These are phyloP conservation scores for Capsicum pubescens DNA, from an alignment of 257 asterid genomes.

Conservation along the genomic window DNA sequence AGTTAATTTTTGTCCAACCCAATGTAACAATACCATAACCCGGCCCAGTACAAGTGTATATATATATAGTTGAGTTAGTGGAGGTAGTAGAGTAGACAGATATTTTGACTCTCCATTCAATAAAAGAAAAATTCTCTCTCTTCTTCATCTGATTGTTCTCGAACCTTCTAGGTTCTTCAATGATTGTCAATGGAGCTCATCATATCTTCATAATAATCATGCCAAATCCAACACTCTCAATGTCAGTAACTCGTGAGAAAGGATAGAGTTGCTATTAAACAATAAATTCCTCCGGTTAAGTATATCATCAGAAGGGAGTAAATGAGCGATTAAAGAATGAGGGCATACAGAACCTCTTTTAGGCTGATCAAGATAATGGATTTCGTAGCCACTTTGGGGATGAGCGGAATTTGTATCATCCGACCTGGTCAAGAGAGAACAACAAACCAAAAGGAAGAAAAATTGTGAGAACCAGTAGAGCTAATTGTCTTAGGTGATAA, in stretches of 20 bases:
- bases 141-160: too few species aligned
- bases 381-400: background rate
- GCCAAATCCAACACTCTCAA: slow-evolving; percentile 34
- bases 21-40: too few species aligned
- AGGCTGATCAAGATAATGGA: background rate
- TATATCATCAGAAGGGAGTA: background rate
- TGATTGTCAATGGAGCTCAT: too few species aligned
- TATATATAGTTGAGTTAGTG: too few species aligned
- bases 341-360: background rate
- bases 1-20: too few species aligned
- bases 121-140: too few species aligned
- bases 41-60: too few species aligned
- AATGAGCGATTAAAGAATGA: background rate
- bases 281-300: background rate
- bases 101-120: too few species aligned
- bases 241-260: background rate
- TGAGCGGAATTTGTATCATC: background rate
- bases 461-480: background rate
- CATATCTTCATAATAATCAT: too few species aligned
- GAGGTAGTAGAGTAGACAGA: too few species aligned
- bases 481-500: background rate
- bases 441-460: background rate
- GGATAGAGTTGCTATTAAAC: background rate
- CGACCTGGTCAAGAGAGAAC: background rate
- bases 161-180: too few species aligned